These are phyloP conservation scores for Candida taoyuanica DNA, from an alignment of 805 yeast species.

Conservation along the genomic window DNA sequence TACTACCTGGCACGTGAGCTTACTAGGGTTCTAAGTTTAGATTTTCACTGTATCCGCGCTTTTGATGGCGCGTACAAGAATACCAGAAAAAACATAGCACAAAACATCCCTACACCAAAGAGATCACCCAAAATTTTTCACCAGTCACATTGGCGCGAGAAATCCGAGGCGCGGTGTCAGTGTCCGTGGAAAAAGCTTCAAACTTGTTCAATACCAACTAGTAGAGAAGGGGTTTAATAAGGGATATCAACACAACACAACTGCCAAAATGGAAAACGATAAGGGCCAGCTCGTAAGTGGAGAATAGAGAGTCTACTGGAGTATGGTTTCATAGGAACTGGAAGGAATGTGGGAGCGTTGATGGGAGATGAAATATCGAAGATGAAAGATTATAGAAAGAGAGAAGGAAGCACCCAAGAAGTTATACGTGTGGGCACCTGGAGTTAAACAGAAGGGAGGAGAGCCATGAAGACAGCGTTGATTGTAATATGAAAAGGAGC, in stretches of 20 bases:
- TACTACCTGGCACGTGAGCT: constrained; percentile 4
- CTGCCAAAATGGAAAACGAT: constrained; percentile 96
- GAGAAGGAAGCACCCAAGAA: neutral
- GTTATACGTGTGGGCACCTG: neutral
- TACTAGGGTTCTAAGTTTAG: constrained; percentile 3
- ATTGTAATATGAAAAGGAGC: no score
- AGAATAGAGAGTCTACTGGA: constrained; percentile 1
- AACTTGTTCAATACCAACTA: constrained; percentile 12
- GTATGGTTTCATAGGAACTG: neutral
- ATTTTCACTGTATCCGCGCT: neutral
- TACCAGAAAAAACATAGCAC: neutral
- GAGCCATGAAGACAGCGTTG: no score
- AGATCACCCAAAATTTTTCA: constrained; percentile 16
- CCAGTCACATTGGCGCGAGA: constrained; percentile 9
- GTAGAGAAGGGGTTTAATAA: neutral
- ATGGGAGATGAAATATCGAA: neutral
- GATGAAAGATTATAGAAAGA: neutral
- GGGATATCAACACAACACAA: constrained; percentile 9
- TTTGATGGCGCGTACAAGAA: neutral
- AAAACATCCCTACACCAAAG: constrained; percentile 12
- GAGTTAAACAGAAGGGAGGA: neutral
- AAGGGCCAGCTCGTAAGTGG: constrained; percentile 97
- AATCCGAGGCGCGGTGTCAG: constrained; percentile 5
- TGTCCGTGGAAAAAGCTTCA: constrained; percentile 14
- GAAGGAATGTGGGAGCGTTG: neutral